Percentiles rank a stretch among this genome's conserved stretches.
These are phyloP conservation scores for Ettlia oleoabundans DNA, from an alignment of 139 green algal genomes.

Conservation along the genomic window DNA sequence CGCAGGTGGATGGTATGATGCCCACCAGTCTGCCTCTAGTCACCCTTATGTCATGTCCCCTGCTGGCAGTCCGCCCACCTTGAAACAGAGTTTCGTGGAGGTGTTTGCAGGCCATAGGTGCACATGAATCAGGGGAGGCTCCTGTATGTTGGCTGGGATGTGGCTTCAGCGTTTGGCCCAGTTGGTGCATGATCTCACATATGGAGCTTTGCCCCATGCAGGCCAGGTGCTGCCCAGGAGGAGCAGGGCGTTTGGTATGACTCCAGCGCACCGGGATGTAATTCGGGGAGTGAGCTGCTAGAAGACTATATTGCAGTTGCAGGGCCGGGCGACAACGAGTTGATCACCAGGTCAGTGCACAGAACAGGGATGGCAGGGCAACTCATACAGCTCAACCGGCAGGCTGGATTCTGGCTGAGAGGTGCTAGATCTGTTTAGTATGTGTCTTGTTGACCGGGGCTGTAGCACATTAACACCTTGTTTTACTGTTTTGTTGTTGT, in stretches of 20 bases:
- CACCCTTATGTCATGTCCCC: constrained; percentile 5
- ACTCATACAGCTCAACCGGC: no score
- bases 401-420: no score
- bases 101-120: background rate
- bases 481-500: background rate
- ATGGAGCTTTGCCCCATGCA: background rate
- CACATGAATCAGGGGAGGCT: background rate
- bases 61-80: constrained; percentile 16
- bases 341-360: background rate
- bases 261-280: no score
- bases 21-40: background rate
- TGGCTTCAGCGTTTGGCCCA: background rate
- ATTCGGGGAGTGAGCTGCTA: no score
- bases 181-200: background rate
- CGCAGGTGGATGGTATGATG: constrained; percentile 28
- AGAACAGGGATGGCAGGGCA: no score
- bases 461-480: background rate
- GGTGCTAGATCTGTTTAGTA: background rate
- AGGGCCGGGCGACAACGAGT: background rate
- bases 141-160: no score
- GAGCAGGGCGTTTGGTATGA: constrained; percentile 24
- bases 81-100: background rate
- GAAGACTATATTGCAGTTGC: no score
- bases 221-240: background rate
- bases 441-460: background rate